Base-by-base conservation (phyloP, 176 grass and related monocot genomes). In the Aegilops longissima region DNA sequence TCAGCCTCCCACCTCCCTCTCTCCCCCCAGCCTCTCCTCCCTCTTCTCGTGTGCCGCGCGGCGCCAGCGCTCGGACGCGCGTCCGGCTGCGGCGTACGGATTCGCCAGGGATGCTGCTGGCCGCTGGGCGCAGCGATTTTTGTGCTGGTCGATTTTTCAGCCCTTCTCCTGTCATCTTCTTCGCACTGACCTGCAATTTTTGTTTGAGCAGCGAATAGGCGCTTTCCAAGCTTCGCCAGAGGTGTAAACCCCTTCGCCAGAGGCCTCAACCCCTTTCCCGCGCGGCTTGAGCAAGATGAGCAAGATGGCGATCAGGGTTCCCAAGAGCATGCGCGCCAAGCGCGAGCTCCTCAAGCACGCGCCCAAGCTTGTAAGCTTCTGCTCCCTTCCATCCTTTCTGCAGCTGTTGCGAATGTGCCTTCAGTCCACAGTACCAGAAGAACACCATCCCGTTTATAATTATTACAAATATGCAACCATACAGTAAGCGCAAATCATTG, bases 271-370 rank as follows among this genome's bases (percentile, higher is more conserved):
- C 49, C 73, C 6, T 49, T 23, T n/a, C 38, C 73, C 42, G 4
- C 44, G 73, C 73, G 3, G 73, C 73, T 29, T 75, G 73, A 31
- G 9, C 25, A 27, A 40, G 64, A 54, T 54, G 51, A 80, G 58
- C 73, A 80, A 74, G 80, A 93, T 92, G 91, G 70, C 92, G 56
- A 93, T 98, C 83, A 93, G 87, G 31, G 85, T 88, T 17, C 95
- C 95, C 25, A 95, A 75, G 89, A 93, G 35, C 12, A 44, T 85
- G 38, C 88, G 87, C 78, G 93, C 90, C 3, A 95, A 86, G 91
- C 63, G 95, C 27, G 95, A 67, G 77, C 27, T 98, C n/a, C 91
- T 92, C 13, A 92, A 95, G 82, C 93, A 87, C 36, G 93, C 95
- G 39, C 93, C 95, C 70, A 98, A 93, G 94, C 82, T 95, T 5